Evolutionary conservation across 2,329 filamentous ascomycete species (phyloP), one percentile per base, ranked within the genome.

Genomic region (Paecilomyces formosus): DNA sequence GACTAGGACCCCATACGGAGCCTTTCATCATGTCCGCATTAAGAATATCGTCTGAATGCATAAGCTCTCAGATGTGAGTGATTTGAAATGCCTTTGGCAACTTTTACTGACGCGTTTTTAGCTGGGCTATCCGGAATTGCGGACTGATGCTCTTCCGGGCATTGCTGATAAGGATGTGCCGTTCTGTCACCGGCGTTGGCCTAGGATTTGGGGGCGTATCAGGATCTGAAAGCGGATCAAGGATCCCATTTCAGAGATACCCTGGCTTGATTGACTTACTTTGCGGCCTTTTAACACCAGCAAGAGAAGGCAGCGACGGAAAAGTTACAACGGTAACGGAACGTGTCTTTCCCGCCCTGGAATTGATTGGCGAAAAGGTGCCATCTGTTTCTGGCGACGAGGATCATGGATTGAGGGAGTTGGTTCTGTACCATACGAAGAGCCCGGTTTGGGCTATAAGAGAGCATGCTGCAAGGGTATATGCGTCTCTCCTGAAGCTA

Each of bases 51-150:
- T 89, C 90, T 11, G 83, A 83, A 59, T 90, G 88, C 55, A 80
- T 99, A 15, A 88, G 85, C 52, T 94, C 90, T 0, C 83, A 89
- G 60, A 85, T 94, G 84, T 89, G 77, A 74, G 83, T 65, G 15
- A 26, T 13, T 7, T n/a, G 11, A 45, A 4, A 55, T 30, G 15
- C 52, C 7, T 18, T 52, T 2, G 30, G 61, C 22, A 55, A 64
- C 51, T 54, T 60, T 26, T 64, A 22, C 62, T 67, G 55, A 70
- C 50, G 13, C 18, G 28, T 13, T 8, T 26, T 18, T 61, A 89
- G 86, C 22, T 99, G 94, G 94, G 90, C 92, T 0, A 92, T 99
- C 58, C 87, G 92, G 0, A 99, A 99, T 71, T 97, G 92, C 64
- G 92, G 92, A 1, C 76, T 97, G 33, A 88, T 97, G 76, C 84